phyloP scores from a whole-genome alignment of 1,284 basidiomycete species.

The Limonomyces culmigenus region DNA sequence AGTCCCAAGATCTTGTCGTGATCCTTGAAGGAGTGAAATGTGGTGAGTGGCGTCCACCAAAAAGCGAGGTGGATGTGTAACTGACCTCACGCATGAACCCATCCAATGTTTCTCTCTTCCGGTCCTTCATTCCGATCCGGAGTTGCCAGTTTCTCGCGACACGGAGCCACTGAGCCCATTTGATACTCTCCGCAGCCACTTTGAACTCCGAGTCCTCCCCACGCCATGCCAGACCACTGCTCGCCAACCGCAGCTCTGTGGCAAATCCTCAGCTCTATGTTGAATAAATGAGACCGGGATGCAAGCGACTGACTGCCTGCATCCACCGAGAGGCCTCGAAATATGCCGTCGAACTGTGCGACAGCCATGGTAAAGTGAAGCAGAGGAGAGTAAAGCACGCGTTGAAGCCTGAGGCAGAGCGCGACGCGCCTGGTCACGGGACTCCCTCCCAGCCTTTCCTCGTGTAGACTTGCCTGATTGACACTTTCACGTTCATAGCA shows the following conservation, averaged over 20 bases:
- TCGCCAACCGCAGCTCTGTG: slow-evolving; percentile 75
- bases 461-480: too few species aligned
- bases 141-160: slow-evolving; percentile 90
- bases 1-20: slow-evolving; percentile 62
- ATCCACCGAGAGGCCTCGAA: slow-evolving; percentile 54
- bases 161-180: slow-evolving; percentile 80
- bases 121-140: slow-evolving; percentile 63
- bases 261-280: too few species aligned
- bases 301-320: slow-evolving; percentile 54
- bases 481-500: too few species aligned
- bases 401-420: too few species aligned
- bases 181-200: slow-evolving; percentile 60
- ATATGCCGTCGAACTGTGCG: slow-evolving; percentile 77
- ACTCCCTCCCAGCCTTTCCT: too few species aligned
- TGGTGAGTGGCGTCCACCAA: slow-evolving; percentile 2
- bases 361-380: too few species aligned
- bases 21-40: slow-evolving; percentile 34
- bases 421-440: too few species aligned
- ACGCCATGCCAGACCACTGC: slow-evolving; percentile 88
- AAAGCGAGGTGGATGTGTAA: slow-evolving; percentile 3
- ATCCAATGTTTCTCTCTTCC: slow-evolving; percentile 76
- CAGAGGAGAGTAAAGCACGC: too few species aligned
- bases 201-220: slow-evolving; percentile 41
- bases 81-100: slow-evolving; percentile 83
- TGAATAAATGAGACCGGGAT: neutral